A percentile compares a stretch with the other conserved stretches of the same genome.
phyloP scores from a whole-genome alignment of 208 protist species.

The Wallacemonas rigidus region DNA sequence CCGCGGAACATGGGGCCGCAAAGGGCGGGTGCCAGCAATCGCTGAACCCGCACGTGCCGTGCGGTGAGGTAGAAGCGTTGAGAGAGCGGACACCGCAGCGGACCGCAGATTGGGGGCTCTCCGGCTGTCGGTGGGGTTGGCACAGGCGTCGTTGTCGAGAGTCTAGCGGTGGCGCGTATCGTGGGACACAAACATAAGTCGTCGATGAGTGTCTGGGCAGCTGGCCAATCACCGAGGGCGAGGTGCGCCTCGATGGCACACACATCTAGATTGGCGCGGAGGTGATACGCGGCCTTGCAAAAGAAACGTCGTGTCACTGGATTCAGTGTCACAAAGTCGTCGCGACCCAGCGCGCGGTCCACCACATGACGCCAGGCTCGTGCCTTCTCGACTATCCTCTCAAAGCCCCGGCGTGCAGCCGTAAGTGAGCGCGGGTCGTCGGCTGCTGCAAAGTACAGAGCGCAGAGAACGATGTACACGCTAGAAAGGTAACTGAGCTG shows the following conservation, averaged over 20 bases:
- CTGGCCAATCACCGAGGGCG: background rate
- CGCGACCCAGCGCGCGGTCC: conserved; percentile 3
- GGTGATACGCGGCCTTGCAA: background rate
- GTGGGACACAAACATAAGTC: background rate
- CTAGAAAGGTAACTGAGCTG: conserved; percentile 10
- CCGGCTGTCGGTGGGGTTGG: too few relatives aligned
- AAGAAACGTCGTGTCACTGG: background rate
- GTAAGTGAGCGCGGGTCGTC: conserved; percentile 10
- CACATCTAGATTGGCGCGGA: conserved; percentile 2
- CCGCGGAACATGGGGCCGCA: conserved; percentile 9
- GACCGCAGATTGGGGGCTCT: background rate
- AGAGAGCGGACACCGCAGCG: background rate
- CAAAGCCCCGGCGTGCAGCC: conserved; percentile 1
- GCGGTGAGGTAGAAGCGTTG: conserved; percentile 12
- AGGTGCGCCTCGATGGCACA: conserved; percentile 11
- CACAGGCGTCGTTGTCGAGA: background rate
- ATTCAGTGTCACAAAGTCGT: conserved; percentile 1
- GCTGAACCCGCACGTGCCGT: conserved; percentile 9
- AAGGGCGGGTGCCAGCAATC: conserved; percentile 2
- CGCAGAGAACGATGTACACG: conserved; percentile 4
- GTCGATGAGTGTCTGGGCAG: conserved; percentile 7
- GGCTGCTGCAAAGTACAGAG: conserved; percentile 8
- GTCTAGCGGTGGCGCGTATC: background rate
- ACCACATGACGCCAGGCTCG: conserved; percentile 14
- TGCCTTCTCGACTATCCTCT: conserved; percentile 14